Base-by-base conservation (phyloP, 352 stramenopile species). In the Globisporangium heterothallicum region DNA sequence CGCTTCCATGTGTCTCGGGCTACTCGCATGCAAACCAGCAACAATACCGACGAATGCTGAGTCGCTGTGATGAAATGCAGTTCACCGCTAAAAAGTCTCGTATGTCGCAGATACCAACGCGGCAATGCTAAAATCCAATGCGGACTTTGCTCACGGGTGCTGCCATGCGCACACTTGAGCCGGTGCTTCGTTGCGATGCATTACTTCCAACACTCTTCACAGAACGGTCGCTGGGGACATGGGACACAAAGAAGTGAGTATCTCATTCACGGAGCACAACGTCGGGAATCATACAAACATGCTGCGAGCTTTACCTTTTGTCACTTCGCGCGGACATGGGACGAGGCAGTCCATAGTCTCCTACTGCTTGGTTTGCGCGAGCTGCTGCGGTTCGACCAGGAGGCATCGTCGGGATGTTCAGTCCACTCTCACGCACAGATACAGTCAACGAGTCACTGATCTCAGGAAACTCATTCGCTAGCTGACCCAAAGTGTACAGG, bases 381-480 rank as follows among this genome's bases (percentile, higher is more conserved):
- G 76, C 71, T 12, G 72, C 72, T 1, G 77, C 70, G 9, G 75
- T 80, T 48, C 76, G 79, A 25, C 79, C 70, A 2, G 86, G 84
- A 16, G 85, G 82, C 45, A 85, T 78, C 3, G 69, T 49, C 5
- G 86, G 86, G 53, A 96, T 83, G 53, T 79, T 71, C 48, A 98
- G 72, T 14, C 87, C 84, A 21, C 72, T 73, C 7, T 80, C 81
- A 26, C 83, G 70, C 36, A 97, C 75, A 8, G 76, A 72, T 18
- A 60, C 62, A 6, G 78, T 70, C 21, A 98, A 62, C 16, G 68
- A 42, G 46, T 97, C 88, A 44, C 81, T 78, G 49, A 98, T 88
- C 68, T 98, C 92, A 4, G 92, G 87, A 59, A 97, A 98, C 70
- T 98, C 90, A 47, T 94, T 84, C 18, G 83, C 82, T 30, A 98